These are phyloP conservation scores for Tripterygium wilfordii DNA, from an alignment of 177 flowering plant species.

Conservation along the genomic window DNA sequence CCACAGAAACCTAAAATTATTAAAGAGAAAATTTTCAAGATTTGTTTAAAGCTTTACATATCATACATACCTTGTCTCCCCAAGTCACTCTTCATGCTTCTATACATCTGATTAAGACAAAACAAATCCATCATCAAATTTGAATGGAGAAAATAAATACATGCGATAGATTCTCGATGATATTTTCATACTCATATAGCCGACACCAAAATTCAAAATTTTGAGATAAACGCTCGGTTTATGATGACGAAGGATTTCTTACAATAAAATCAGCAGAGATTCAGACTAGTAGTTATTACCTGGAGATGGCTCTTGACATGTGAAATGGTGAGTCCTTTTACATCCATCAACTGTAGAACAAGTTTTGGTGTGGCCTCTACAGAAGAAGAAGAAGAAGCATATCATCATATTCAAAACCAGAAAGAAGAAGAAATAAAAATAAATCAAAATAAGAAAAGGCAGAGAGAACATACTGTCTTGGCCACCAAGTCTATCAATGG, in stretches of 20 bases:
- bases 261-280: not conserved
- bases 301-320: conserved; percentile 78
- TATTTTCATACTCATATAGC: too few species aligned
- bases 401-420: too few species aligned
- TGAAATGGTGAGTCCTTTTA: conserved; percentile 68
- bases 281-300: conserved; percentile 20
- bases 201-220: too few species aligned
- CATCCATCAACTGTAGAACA: conserved; percentile 75
- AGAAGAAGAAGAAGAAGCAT: not conserved
- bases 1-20: too few species aligned
- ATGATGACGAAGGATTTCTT: not conserved
- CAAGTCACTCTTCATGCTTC: conserved; percentile 57
- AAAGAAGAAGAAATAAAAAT: not conserved
- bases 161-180: too few species aligned
- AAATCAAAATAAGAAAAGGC: not conserved
- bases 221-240: too few species aligned
- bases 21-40: too few species aligned
- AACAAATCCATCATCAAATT: not conserved
- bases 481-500: conserved; percentile 67
- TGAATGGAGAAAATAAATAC: too few species aligned
- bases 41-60: too few species aligned
- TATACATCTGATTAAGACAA: conserved; percentile 49
- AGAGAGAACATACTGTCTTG: conserved; percentile 43
- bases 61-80: conserved; percentile 34
- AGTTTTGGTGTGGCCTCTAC: conserved; percentile 77